Evolutionary conservation across 495 filamentous ascomycete species (phyloP), one percentile per base, ranked within the genome.

Genomic region (Penicillium ochrochloron): DNA sequence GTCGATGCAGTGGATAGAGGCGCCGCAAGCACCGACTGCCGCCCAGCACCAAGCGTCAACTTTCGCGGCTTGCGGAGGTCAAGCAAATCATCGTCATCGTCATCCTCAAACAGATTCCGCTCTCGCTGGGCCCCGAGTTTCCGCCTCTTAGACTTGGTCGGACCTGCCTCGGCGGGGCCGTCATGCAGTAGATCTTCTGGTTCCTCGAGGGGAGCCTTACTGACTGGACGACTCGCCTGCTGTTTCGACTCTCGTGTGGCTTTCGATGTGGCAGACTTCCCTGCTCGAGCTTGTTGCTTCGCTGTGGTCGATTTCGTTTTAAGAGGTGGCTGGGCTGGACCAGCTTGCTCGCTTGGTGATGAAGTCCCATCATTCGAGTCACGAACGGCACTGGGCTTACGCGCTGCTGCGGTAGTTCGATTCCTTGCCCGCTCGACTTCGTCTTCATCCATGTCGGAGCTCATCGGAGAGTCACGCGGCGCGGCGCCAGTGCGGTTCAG

Each of bases 71-170:
- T 79, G 65, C 68, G 74, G 58, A 65, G 58, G 39, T 73, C 70
- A 54, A 75, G 25, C 1, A 61, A 46, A 0, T 64, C 72, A 17
- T 88, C 85, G 0, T 80, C 87, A 3, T 91, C 92, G 14, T 92
- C 92, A 1, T 90, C 92, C 52, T 93, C 91, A 68, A 95, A 90
- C 19, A 95, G 66, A 31, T 84, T 91, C 73, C 86, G 90, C 42
- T 85, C 84, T 8, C 82, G 76, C 42, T 81, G 83, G 21, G 78
- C 80, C 14, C 87, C 86, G 15, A 92, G 85, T 73, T 92, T 95
- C 44, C 90, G 84, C 79, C 91, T 93, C 80, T 90, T 93, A 65
- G 85, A 84, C 78, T 87, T 90, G 1, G 79, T 77, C 60, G 80
- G 82, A 9, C 75, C 76, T 61, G 85, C 83, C 11, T 70, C 61